Conservation (phyloP, 768 basidiomycete genomes). For the Hypholoma sublateritium region DNA sequence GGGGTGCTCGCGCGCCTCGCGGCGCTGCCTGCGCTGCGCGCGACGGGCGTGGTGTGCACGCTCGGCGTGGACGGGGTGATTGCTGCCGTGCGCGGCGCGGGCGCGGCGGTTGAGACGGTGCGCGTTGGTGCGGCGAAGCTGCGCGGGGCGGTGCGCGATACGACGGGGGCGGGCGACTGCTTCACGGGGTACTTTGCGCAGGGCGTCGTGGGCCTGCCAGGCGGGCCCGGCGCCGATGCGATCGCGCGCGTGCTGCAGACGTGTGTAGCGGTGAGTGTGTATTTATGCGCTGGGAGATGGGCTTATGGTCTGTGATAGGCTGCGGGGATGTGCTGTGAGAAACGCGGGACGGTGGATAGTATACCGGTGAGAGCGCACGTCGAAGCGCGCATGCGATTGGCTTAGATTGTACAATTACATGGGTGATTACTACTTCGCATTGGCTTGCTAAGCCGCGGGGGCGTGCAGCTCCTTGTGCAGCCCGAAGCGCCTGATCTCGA, state of each 20-base stretch:
- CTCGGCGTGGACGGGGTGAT: slow-evolving; percentile 53
- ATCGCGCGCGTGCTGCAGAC: slow-evolving; percentile 33
- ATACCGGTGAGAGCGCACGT: slow-evolving; percentile 46
- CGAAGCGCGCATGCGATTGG: slow-evolving; percentile 19
- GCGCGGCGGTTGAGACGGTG: slow-evolving; percentile 19
- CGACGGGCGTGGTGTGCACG: slow-evolving; percentile 55
- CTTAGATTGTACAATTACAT: too few relatives aligned
- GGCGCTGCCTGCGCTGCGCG: slow-evolving; percentile 23
- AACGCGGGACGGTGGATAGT: slow-evolving; percentile 56
- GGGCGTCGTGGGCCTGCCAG: slow-evolving; percentile 46
- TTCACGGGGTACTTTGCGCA: slow-evolving; percentile 62
- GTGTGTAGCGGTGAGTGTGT: slow-evolving; percentile 40
- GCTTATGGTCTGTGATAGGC: slow-evolving; percentile 34
- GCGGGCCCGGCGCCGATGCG: slow-evolving; percentile 28
- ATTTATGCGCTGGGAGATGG: not conserved
- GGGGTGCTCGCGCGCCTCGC: slow-evolving; percentile 22
- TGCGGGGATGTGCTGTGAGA: slow-evolving; percentile 62
- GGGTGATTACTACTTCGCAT: too few relatives aligned
- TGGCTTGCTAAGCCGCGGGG: too few relatives aligned
- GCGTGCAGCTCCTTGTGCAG: not conserved
- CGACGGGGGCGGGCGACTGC: slow-evolving; percentile 67
- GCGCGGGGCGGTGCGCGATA: slow-evolving; percentile 42
- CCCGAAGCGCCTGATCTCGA: slow-evolving; percentile 18
- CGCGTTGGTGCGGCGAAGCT: slow-evolving; percentile 49
- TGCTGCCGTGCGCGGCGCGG: slow-evolving; percentile 22